phyloP scores from a whole-genome alignment of 768 basidiomycete species.

The Boletus tylopilopsis region DNA sequence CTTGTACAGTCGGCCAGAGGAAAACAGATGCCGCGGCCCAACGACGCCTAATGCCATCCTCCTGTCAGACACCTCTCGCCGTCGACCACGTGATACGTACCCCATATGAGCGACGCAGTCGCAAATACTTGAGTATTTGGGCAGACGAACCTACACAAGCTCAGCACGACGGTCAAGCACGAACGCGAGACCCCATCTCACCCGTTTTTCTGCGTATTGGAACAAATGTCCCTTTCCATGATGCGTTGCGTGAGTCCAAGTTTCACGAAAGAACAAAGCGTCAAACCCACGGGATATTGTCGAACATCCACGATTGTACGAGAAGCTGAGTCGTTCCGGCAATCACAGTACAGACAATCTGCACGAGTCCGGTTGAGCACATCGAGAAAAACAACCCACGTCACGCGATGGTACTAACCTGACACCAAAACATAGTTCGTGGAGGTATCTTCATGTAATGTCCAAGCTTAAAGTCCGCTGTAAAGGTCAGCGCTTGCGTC shows the following conservation, averaged over 20 bases:
- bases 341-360: conserved; percentile 62
- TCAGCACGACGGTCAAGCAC: not conserved
- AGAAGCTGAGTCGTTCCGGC: conserved; percentile 72
- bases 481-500: conserved; percentile 57
- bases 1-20: conserved; percentile 56
- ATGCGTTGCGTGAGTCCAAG: not conserved
- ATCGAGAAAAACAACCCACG: not conserved
- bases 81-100: conserved; percentile 12
- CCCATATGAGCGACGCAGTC: conserved; percentile 54
- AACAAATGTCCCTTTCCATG: conserved; percentile 44
- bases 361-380: not conserved
- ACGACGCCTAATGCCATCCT: conserved; percentile 51
- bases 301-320: conserved; percentile 73
- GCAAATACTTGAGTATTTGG: conserved; percentile 50
- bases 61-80: conserved; percentile 5
- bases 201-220: conserved; percentile 39
- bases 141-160: conserved; percentile 42
- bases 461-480: conserved; percentile 75
- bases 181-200: not conserved
- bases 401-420: conserved; percentile 38
- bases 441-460: conserved; percentile 66
- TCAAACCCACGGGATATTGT: conserved; percentile 46
- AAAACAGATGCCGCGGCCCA: conserved; percentile 59
- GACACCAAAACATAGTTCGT: conserved; percentile 66
- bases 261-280: not conserved